Conservation (phyloP, 1,284 basidiomycete species). For the Tausonia pullulans region DNA sequence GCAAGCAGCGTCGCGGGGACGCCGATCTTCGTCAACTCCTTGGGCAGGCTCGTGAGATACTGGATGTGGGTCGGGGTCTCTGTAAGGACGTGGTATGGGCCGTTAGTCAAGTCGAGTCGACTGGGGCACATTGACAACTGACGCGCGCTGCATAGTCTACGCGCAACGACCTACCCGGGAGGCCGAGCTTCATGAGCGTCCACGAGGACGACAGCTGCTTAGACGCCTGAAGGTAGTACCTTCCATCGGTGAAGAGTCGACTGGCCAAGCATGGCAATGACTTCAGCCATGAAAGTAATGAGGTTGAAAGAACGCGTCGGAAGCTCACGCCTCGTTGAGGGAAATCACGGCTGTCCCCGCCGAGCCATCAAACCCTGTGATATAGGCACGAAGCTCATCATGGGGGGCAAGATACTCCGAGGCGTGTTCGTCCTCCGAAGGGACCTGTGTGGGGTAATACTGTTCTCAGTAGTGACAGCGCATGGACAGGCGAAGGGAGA, state of each 20-base stretch:
- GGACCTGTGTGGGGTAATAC: slow-evolving; percentile 37
- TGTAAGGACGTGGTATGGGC: background rate
- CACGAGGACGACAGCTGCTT: slow-evolving; percentile 81
- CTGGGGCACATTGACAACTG: background rate
- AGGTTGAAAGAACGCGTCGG: slow-evolving; percentile 16
- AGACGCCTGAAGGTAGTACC: slow-evolving; percentile 86
- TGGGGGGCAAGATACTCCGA: slow-evolving; percentile 81
- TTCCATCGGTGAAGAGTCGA: slow-evolving; percentile 78
- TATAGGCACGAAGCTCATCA: slow-evolving; percentile 72
- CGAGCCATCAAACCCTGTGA: slow-evolving; percentile 87
- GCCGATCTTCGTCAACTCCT: slow-evolving; percentile 51
- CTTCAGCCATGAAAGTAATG: background rate
- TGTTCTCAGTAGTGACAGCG: background rate
- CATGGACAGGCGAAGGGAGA: background rate
- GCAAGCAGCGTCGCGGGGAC: slow-evolving; percentile 68
- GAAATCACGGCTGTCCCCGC: slow-evolving; percentile 81
- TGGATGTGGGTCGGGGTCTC: slow-evolving; percentile 26
- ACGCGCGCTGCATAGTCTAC: background rate
- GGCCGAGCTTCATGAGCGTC: slow-evolving; percentile 83
- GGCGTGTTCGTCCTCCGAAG: slow-evolving; percentile 80
- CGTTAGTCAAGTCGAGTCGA: background rate
- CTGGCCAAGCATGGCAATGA: slow-evolving; percentile 17
- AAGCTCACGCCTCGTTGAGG: slow-evolving; percentile 45
- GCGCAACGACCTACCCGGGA: background rate
- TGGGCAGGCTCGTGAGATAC: slow-evolving; percentile 44